Evolutionary conservation across 257 asterid species (phyloP).

Genomic region (Ehretia macrophylla): DNA sequence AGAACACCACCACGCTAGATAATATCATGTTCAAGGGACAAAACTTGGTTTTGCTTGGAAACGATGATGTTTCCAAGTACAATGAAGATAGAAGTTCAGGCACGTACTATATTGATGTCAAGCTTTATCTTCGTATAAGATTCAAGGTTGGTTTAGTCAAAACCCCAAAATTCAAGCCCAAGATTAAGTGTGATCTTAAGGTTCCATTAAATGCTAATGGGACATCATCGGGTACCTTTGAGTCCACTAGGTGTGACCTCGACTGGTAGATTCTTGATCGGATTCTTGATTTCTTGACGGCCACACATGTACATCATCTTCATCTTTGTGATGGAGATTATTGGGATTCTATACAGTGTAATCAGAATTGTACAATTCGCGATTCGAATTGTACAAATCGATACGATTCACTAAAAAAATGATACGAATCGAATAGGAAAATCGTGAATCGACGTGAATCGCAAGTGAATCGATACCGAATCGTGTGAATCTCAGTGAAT

Average conservation of each 20-base stretch:
- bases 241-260: conserved; percentile 48
- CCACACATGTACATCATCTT: no score
- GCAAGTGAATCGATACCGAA: no score
- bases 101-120: conserved; percentile 43
- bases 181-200: conserved; percentile 62
- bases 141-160: conserved; percentile 52
- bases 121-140: conserved; percentile 44
- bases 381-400: no score
- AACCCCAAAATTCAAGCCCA: conserved; percentile 54
- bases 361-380: no score
- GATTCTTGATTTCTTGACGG: no score
- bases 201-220: conserved; percentile 55
- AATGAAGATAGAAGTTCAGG: conserved; percentile 28
- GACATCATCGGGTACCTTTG: conserved; percentile 27
- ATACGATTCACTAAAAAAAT: no score
- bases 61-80: conserved; percentile 30
- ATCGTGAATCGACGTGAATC: no score
- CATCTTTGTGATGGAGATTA: no score
- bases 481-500: no score
- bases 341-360: no score
- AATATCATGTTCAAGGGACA: conserved; percentile 39
- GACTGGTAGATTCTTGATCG: conserved; percentile 46
- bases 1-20: conserved; percentile 38
- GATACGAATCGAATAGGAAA: no score
- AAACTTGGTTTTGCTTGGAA: conserved; percentile 30